Evolutionary conservation across 345 rosid genomes (phyloP).

Genomic region (Murraya paniculata): DNA sequence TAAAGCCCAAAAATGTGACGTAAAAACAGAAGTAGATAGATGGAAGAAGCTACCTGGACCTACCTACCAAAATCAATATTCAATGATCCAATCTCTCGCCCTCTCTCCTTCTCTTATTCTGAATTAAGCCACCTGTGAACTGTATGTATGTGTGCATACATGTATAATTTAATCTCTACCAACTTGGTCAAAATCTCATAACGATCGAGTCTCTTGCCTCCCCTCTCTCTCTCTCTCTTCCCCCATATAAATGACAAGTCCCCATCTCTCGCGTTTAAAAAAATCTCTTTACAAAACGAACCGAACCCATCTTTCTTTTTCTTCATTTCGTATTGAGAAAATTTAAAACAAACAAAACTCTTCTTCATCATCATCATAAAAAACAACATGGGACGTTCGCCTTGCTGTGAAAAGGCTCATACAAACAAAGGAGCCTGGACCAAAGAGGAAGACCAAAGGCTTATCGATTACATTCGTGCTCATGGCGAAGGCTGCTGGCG

Average conservation of each 20-base stretch:
- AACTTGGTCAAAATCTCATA: neutral
- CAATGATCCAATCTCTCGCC: neutral
- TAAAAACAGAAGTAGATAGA: neutral
- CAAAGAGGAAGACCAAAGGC: conserved; percentile 83
- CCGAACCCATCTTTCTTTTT: neutral
- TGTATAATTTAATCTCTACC: neutral
- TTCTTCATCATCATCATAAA: neutral
- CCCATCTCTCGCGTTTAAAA: neutral
- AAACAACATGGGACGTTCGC: conserved; percentile 74
- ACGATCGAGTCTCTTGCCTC: conserved; percentile 21
- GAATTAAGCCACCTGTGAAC: conserved; percentile 15
- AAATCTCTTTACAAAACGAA: neutral
- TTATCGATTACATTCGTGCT: conserved; percentile 59
- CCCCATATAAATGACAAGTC: neutral
- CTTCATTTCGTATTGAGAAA: neutral
- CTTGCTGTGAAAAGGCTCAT: conserved; percentile 86
- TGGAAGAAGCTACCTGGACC: neutral
- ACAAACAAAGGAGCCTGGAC: conserved; percentile 95
- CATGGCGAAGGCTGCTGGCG: conserved; percentile 96
- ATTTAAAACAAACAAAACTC: neutral
- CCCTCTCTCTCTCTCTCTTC: neutral
- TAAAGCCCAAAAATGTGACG: neutral
- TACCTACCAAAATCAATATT: neutral
- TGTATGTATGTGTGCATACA: conserved; percentile 17
- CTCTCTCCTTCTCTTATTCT: too few species aligned